Percentiles rank a stretch among this genome's conserved stretches.
phyloP scores from a whole-genome alignment of 495 filamentous ascomycete genomes.

The Arthonia radiata region DNA sequence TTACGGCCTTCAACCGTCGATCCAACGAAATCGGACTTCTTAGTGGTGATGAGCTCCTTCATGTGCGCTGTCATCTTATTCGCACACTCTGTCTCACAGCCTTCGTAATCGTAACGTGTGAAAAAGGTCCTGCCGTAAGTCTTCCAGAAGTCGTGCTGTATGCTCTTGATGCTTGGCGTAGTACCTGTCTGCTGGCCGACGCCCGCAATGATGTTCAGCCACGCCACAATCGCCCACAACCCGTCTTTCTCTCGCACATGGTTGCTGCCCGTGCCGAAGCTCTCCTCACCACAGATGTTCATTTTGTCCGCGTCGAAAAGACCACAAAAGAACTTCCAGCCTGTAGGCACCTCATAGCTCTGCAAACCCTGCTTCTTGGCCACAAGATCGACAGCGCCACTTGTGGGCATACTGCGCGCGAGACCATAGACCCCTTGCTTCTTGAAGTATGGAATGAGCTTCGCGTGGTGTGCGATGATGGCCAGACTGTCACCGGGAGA shows the following conservation, averaged over 20 bases:
- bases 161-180: conserved; percentile 69
- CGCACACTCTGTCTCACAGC: conserved; percentile 71
- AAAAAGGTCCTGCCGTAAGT: conserved; percentile 96
- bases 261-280: conserved; percentile 95
- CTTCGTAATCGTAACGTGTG: conserved; percentile 95
- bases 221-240: conserved; percentile 88
- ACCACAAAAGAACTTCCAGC: conserved; percentile 99
- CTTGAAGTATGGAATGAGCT: conserved; percentile 92
- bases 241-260: conserved; percentile 99
- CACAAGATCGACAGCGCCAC: conserved; percentile 80
- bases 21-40: conserved; percentile 57
- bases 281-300: conserved; percentile 96
- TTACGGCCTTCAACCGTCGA: conserved; percentile 60
- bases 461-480: conserved; percentile 89
- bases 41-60: conserved; percentile 34
- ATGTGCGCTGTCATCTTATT: conserved; percentile 66
- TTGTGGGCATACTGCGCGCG: conserved; percentile 91
- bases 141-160: conserved; percentile 94
- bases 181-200: conserved; percentile 53
- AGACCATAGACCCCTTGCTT: conserved; percentile 88
- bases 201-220: conserved; percentile 95
- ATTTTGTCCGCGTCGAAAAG: conserved; percentile 93
- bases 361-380: conserved; percentile 79
- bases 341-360: conserved; percentile 91
- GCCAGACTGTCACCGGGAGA: conserved; percentile 91